Evolutionary conservation across 2,329 filamentous ascomycete genomes (phyloP).

Genomic region (Setomelanomma holmii): DNA sequence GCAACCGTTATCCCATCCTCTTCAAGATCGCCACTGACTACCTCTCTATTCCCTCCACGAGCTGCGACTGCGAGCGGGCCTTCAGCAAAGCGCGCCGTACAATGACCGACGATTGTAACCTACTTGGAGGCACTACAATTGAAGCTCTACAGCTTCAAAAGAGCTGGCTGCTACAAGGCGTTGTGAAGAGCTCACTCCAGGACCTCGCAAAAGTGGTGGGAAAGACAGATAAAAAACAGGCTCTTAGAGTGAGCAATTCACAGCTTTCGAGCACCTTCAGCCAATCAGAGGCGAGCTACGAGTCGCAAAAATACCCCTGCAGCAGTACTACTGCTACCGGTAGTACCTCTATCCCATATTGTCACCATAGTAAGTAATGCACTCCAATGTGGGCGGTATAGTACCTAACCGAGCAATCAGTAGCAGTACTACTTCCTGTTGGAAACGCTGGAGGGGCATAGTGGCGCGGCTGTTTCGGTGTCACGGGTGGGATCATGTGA

Average conservation of each 20-base stretch:
- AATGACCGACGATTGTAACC: slow-evolving; percentile 10
- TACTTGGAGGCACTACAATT: not conserved
- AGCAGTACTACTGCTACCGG: too few relatives aligned
- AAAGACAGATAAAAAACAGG: not conserved
- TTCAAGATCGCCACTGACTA: slow-evolving; percentile 14
- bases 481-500: too few relatives aligned
- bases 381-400: too few relatives aligned
- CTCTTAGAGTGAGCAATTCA: not conserved
- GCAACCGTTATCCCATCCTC: slow-evolving; percentile 7
- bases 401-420: too few relatives aligned
- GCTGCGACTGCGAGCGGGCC: too few relatives aligned
- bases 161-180: not conserved
- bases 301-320: too few relatives aligned
- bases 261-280: not conserved
- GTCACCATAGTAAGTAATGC: not conserved
- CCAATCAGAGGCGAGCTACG: too few relatives aligned
- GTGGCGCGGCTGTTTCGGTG: too few relatives aligned
- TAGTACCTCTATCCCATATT: too few relatives aligned
- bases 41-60: slow-evolving; percentile 12
- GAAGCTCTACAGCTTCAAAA: not conserved
- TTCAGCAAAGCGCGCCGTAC: slow-evolving; percentile 10
- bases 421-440: too few relatives aligned
- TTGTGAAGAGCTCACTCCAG: not conserved
- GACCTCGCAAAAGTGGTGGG: not conserved
- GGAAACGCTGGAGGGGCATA: slow-evolving; percentile 5